Base-by-base conservation (phyloP, 805 yeast genomes). In the Saitoella complicata region DNA sequence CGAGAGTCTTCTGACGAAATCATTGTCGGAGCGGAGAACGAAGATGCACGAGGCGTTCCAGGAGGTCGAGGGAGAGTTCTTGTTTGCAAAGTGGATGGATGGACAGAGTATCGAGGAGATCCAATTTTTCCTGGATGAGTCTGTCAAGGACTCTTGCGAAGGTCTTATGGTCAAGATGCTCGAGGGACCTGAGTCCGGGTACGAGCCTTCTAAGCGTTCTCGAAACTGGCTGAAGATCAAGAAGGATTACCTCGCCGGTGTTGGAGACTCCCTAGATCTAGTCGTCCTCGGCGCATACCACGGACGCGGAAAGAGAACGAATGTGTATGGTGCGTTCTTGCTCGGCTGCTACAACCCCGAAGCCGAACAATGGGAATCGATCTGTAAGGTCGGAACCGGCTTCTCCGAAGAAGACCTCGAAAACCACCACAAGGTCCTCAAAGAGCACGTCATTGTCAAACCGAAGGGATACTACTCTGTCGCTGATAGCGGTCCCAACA, bases 371-470 rank as follows among this genome's bases (percentile, higher is more conserved):
- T 85, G 73, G 58, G 97, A 91, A 61, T 82, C 96, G 0, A 80
- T 94, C 38, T 91, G 98, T 65, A 91, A 91, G 60, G 87, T 93
- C 45, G 98, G 98, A 41, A 91, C 98, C 0, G 98, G 98, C 0
- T 91, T 91, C 57, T 75, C 86, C 37, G 98, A 91, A 52, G 96
- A 80, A 51, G 72, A 77, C 55, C 68, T 91, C 46, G 75, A 74
- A 34, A 63, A 62, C 31, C 59, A 91, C 32, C 68, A 78, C 54
- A 72, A 70, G 30, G 67, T 67, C 41, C 68, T 91, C 46, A 74
- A 78, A 38, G 78, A 83, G 2, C 75, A 85, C 0, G 91, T 76
- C 44, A 71, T 75, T 9, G 56, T 64, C 0, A 64, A 59, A n/a
- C 80, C 94, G 1, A 80, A 76, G 52, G 68, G 80, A 0, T 80